Conservation (phyloP, 176 grass and related monocot species). For the Eleusine indica region DNA sequence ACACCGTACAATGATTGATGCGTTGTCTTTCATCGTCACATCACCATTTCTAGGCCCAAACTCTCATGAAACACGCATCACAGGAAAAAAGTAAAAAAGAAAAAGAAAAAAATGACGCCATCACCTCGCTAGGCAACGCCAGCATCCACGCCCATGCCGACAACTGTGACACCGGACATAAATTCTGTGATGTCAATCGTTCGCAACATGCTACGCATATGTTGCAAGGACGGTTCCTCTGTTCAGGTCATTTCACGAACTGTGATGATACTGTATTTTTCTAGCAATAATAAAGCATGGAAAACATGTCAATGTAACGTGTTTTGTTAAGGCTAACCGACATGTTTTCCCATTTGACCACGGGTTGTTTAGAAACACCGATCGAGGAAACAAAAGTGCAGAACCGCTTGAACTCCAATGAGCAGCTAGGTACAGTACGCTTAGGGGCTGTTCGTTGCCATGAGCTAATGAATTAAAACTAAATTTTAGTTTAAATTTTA, state of each 20-base stretch:
- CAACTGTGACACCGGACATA: neutral
- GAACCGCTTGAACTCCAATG: too few species aligned
- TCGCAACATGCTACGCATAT: neutral
- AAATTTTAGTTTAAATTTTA: too few species aligned
- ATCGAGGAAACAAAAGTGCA: too few species aligned
- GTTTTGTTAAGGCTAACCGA: too few species aligned
- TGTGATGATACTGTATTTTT: neutral
- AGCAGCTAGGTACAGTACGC: too few species aligned
- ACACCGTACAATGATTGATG: conserved; percentile 1
- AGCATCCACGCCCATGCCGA: neutral
- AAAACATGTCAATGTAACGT: neutral
- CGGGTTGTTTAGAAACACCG: too few species aligned
- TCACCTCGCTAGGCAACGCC: neutral
- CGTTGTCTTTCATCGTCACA: neutral
- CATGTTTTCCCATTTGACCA: too few species aligned
- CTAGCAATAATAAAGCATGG: too few species aligned
- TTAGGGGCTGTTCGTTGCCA: too few species aligned
- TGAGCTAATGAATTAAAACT: too few species aligned
- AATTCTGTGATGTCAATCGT: neutral
- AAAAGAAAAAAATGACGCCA: neutral
- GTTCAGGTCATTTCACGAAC: neutral
- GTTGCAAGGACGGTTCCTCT: neutral
- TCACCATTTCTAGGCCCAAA: neutral
- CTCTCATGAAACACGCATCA: neutral
- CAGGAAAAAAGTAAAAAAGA: neutral